phyloP scores from a whole-genome alignment of 1,139 yeast species.

The Magnusiomyces magnusii region DNA sequence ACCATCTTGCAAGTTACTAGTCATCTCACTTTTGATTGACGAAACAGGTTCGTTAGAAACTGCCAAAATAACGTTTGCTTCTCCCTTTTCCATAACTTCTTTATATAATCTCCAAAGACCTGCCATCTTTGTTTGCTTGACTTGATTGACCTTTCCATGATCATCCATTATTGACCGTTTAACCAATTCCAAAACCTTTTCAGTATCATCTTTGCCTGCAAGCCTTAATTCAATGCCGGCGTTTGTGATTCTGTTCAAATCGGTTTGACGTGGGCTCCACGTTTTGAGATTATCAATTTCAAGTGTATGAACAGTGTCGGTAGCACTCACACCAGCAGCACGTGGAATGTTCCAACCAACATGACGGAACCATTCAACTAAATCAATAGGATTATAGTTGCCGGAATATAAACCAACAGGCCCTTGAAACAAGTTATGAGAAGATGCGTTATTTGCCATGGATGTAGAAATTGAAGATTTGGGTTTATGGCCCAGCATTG shows the following conservation, averaged over 20 bases:
- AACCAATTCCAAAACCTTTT: not conserved
- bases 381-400: conserved; percentile 5
- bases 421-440: not conserved
- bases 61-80: not conserved
- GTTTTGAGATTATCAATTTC: not conserved
- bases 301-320: conserved; percentile 32
- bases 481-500: not conserved
- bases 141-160: not conserved
- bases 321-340: not conserved
- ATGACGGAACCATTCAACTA: conserved; percentile 27
- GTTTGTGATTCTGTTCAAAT: not conserved
- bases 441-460: not conserved
- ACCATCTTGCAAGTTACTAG: not conserved
- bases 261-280: not conserved
- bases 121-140: not conserved
- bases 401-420: not conserved
- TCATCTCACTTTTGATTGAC: too few species aligned
- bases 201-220: not conserved
- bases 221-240: not conserved
- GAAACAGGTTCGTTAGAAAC: not conserved
- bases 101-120: not conserved
- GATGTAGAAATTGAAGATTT: conserved; percentile 1
- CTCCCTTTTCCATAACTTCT: not conserved
- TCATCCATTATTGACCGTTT: not conserved
- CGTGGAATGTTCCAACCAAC: conserved; percentile 27